Conservation (phyloP, 2,329 filamentous ascomycete species). For the Cladosporium oxysporum region DNA sequence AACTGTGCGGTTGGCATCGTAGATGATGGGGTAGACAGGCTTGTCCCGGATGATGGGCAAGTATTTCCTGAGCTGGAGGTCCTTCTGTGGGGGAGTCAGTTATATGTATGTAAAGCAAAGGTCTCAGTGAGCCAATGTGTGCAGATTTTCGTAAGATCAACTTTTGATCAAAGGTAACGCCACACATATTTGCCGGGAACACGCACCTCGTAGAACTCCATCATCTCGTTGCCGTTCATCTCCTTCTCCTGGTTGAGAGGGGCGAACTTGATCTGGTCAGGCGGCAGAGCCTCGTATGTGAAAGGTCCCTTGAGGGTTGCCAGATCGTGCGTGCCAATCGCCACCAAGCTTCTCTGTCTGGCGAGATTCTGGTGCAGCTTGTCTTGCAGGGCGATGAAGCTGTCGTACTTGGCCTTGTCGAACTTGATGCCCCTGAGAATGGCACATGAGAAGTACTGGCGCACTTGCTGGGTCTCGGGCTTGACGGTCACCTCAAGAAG, state of each 20-base stretch:
- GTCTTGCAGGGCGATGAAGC: slow-evolving; percentile 96
- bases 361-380: slow-evolving; percentile 97
- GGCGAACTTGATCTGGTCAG: slow-evolving; percentile 87
- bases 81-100: slow-evolving; percentile 59
- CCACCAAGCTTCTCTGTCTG: slow-evolving; percentile 87
- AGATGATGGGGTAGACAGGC: slow-evolving; percentile 93
- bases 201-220: slow-evolving; percentile 79
- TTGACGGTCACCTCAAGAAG: slow-evolving; percentile 76
- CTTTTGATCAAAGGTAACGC: not conserved
- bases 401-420: slow-evolving; percentile 87
- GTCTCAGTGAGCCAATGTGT: not conserved
- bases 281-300: slow-evolving; percentile 88
- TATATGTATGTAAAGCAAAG: not conserved
- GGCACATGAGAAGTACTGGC: slow-evolving; percentile 85
- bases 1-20: slow-evolving; percentile 81
- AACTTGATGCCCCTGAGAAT: slow-evolving; percentile 90
- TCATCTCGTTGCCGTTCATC: slow-evolving; percentile 85
- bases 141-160: not conserved
- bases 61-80: slow-evolving; percentile 87
- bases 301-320: slow-evolving; percentile 93
- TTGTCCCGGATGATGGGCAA: slow-evolving; percentile 93
- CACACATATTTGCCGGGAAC: slow-evolving; percentile 22
- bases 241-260: slow-evolving; percentile 89
- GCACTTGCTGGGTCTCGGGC: slow-evolving; percentile 68
- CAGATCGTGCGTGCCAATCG: slow-evolving; percentile 95